Conservation (phyloP, 768 basidiomycete genomes). For the Amanita subjunquillea region DNA sequence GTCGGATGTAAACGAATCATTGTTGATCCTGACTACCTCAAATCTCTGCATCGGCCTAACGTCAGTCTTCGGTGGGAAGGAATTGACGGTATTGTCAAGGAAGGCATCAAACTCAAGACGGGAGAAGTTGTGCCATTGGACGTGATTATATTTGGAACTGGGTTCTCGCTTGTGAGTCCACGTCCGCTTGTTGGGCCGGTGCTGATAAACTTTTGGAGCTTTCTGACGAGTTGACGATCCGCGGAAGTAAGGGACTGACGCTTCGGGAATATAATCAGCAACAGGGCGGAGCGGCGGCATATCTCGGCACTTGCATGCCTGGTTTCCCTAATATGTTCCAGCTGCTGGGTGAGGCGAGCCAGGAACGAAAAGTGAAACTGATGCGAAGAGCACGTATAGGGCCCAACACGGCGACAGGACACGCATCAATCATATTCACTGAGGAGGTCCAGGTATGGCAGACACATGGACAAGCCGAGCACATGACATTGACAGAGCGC, state of each 20-base stretch:
- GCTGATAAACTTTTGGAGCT: constrained; percentile 19
- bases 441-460: constrained; percentile 42
- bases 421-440: constrained; percentile 46
- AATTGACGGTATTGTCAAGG: constrained; percentile 36
- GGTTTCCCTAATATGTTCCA: constrained; percentile 47
- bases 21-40: constrained; percentile 48
- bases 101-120: constrained; percentile 38
- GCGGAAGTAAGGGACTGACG: constrained; percentile 31
- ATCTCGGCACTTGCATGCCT: constrained; percentile 41
- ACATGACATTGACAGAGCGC: constrained; percentile 4
- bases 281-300: constrained; percentile 41
- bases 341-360: constrained; percentile 34
- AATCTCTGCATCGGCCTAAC: constrained; percentile 41
- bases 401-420: constrained; percentile 48
- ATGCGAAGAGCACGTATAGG: constrained; percentile 8
- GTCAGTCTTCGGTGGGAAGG: constrained; percentile 38
- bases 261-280: constrained; percentile 34
- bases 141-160: constrained; percentile 49
- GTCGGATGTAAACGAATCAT: constrained; percentile 59
- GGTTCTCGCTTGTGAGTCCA: constrained; percentile 35
- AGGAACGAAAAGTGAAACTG: no score
- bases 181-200: neutral
- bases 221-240: constrained; percentile 22
- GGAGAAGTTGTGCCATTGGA: constrained; percentile 42
- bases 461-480: constrained; percentile 6